phyloP scores from a whole-genome alignment of 2,329 filamentous ascomycete species.

The Epichloe festucae region DNA sequence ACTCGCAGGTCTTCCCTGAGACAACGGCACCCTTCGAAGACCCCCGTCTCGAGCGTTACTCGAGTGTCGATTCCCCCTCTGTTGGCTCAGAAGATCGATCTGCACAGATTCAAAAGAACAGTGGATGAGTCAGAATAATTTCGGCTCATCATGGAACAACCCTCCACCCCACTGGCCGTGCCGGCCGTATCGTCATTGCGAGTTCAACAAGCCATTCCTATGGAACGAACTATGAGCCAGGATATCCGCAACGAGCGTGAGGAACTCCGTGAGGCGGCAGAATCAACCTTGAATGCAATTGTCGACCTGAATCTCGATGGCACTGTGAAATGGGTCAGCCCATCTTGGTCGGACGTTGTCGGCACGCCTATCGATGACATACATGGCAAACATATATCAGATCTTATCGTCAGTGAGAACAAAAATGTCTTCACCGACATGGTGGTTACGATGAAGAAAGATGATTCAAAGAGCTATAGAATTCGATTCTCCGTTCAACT shows the following conservation, averaged over 20 bases:
- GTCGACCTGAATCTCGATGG: slow-evolving; percentile 86
- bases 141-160: slow-evolving; percentile 27
- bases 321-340: slow-evolving; percentile 88
- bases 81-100: neutral
- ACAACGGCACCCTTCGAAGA: neutral
- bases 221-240: slow-evolving; percentile 63
- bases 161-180: slow-evolving; percentile 30
- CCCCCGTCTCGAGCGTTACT: neutral
- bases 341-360: slow-evolving; percentile 88
- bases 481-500: slow-evolving; percentile 66
- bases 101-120: neutral
- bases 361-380: slow-evolving; percentile 64
- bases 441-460: slow-evolving; percentile 77
- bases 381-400: slow-evolving; percentile 63
- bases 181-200: slow-evolving; percentile 41
- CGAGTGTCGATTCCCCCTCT: neutral
- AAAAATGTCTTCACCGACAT: slow-evolving; percentile 69
- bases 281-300: slow-evolving; percentile 93
- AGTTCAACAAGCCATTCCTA: slow-evolving; percentile 33
- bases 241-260: slow-evolving; percentile 88
- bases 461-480: slow-evolving; percentile 86
- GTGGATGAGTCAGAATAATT: neutral
- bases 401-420: slow-evolving; percentile 67
- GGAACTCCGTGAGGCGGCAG: slow-evolving; percentile 86
- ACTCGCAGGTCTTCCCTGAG: slow-evolving; percentile 18